Base-by-base conservation (phyloP, 345 rosid species). In the Ricinus communis region DNA sequence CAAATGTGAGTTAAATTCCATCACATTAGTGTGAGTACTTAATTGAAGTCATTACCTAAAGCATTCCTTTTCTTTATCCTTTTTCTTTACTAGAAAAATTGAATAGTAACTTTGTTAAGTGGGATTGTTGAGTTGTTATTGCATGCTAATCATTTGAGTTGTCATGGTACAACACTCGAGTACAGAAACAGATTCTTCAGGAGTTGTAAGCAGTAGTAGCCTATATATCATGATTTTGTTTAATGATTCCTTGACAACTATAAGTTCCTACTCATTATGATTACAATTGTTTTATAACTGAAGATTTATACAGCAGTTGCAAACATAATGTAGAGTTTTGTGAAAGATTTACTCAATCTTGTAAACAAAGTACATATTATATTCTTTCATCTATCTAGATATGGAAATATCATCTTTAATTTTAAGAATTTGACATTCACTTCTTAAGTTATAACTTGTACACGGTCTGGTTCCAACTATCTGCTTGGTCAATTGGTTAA, bases 1-100 rank as follows among this genome's bases (percentile, higher is more conserved):
- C 79, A 76, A 70, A 70, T 76, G 79, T 76, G 74, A 76, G 79
- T 76, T 52, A 31, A 55, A 16, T 36, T 55, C 45, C 16, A 22
- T 46, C 0, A 3, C 50, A 12, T 57, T 46, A 41, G 21, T 59
- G 21, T 41, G 21, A 15, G 2, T 54, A 15, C 19, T 38, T 47
- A n/a, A 24, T 63, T 27, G 16, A 52, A 40, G 5, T 51, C 8
- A 16, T 38, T 43, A 28, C 16, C 50, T 19, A 2, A 15, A 33
- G n/a, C 14, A 9, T 24, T 43, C 1, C 8, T 43, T 43, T 43
- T 6, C 6, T 6, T 33, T 33, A n/a, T n/a, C n/a, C n/a, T 28
- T 52, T 53, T 16, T 5, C 51, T 25, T 30, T 15, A 0, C 40
- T 19, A 49, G 62, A 24, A 22, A 14, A 28, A 43, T 31, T 64